Conservation (phyloP, 2,329 filamentous ascomycete genomes). For the Hypoxylon sp. region DNA sequence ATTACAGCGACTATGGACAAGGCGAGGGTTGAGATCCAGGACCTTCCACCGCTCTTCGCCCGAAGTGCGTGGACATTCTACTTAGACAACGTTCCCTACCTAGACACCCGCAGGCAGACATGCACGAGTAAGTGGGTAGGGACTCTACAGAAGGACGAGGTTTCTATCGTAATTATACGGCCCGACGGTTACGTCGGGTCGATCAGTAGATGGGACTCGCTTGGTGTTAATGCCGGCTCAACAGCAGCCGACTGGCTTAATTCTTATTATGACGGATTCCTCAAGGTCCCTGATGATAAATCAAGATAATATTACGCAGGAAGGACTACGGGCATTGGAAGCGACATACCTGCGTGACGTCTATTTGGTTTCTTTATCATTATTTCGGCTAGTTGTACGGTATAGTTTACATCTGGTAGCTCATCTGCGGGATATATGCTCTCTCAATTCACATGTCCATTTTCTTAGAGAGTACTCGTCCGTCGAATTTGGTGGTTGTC, state of each 20-base stretch:
- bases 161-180: slow-evolving; percentile 47
- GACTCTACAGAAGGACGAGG: slow-evolving; percentile 43
- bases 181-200: slow-evolving; percentile 53
- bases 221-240: slow-evolving; percentile 59
- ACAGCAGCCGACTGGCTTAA: slow-evolving; percentile 70
- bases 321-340: slow-evolving; percentile 17
- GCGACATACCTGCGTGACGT: slow-evolving; percentile 25
- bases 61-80: slow-evolving; percentile 51
- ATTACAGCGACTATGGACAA: slow-evolving; percentile 49
- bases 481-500: neutral
- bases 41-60: slow-evolving; percentile 48
- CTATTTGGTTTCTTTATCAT: slow-evolving; percentile 28
- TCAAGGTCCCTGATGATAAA: slow-evolving; percentile 61
- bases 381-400: slow-evolving; percentile 40
- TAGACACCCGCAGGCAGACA: slow-evolving; percentile 47
- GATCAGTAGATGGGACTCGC: slow-evolving; percentile 46
- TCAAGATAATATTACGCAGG: slow-evolving; percentile 20
- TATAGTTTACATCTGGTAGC: slow-evolving; percentile 33
- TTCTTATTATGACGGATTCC: slow-evolving; percentile 68
- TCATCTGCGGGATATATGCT: slow-evolving; percentile 27
- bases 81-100: slow-evolving; percentile 49
- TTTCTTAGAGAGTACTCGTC: slow-evolving; percentile 10
- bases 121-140: slow-evolving; percentile 52
- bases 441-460: slow-evolving; percentile 31
- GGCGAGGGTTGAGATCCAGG: slow-evolving; percentile 47